These are phyloP conservation scores for Silene vulgaris DNA, from an alignment of 179 eudicot species.

Conservation along the genomic window DNA sequence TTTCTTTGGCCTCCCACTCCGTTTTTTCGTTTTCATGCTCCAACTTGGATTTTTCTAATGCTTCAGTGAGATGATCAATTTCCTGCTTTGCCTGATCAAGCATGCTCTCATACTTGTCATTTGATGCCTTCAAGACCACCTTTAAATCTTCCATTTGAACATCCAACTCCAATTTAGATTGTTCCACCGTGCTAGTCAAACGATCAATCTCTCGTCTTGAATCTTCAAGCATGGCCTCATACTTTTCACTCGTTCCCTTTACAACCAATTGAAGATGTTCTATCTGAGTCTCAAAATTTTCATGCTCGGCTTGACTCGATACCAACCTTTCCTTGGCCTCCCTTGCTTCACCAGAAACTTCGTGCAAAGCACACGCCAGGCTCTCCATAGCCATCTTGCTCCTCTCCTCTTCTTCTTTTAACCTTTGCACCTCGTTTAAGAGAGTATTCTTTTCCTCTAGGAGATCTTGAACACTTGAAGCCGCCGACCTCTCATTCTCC, in stretches of 20 bases:
- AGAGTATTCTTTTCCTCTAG: slow-evolving; percentile 82
- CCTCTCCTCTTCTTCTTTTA: slow-evolving; percentile 69
- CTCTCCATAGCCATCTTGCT: slow-evolving; percentile 86
- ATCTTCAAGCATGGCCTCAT: slow-evolving; percentile 67
- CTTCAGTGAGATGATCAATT: slow-evolving; percentile 42
- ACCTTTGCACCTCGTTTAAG: slow-evolving; percentile 59
- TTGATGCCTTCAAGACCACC: slow-evolving; percentile 66
- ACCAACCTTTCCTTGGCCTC: slow-evolving; percentile 67
- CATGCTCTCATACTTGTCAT: slow-evolving; percentile 68
- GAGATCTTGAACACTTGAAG: slow-evolving; percentile 62
- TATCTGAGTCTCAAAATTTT: slow-evolving; percentile 56
- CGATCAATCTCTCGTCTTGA: slow-evolving; percentile 61
- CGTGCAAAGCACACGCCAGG: slow-evolving; percentile 73
- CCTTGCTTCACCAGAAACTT: slow-evolving; percentile 76
- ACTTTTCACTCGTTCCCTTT: slow-evolving; percentile 73
- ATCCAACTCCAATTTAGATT: slow-evolving; percentile 47
- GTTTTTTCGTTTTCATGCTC: slow-evolving; percentile 43
- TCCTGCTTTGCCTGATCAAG: slow-evolving; percentile 71
- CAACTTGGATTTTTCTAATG: slow-evolving; percentile 40
- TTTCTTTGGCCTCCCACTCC: slow-evolving; percentile 69
- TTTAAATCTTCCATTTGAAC: slow-evolving; percentile 66
- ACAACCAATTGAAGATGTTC: slow-evolving; percentile 64
- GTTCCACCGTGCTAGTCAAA: slow-evolving; percentile 46
- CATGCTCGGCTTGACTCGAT: slow-evolving; percentile 55
- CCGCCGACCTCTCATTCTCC: slow-evolving; percentile 74